A percentile compares a stretch with the other conserved stretches of the same genome.
Conservation (phyloP, 2,329 filamentous ascomycete genomes). For the Zopfia rhizophila region DNA sequence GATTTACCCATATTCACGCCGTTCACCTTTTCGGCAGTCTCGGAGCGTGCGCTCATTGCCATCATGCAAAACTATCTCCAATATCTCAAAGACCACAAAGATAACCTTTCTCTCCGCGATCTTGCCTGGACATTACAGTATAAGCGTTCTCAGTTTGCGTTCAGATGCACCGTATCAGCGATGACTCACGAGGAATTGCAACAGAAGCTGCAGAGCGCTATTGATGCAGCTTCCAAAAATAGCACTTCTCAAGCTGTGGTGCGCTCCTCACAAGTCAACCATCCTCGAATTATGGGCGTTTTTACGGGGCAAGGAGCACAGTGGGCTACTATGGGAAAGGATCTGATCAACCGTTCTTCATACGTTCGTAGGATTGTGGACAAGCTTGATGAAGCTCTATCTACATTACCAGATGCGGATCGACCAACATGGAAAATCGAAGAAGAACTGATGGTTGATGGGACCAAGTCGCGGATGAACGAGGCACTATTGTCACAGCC, state of each 20-base stretch:
- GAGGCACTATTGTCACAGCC: slow-evolving; percentile 41
- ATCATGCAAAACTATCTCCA: slow-evolving; percentile 5
- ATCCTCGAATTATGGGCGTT: slow-evolving; percentile 42
- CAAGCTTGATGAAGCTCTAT: slow-evolving; percentile 31
- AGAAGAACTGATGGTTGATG: slow-evolving; percentile 18
- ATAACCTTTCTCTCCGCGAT: slow-evolving; percentile 8
- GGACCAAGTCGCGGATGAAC: slow-evolving; percentile 10
- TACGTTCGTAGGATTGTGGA: slow-evolving; percentile 32
- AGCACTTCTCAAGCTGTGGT: no score
- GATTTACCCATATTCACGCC: slow-evolving; percentile 5
- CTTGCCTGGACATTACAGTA: slow-evolving; percentile 27
- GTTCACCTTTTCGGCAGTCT: slow-evolving; percentile 22
- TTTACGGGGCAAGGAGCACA: slow-evolving; percentile 58
- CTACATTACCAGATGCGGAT: slow-evolving; percentile 16
- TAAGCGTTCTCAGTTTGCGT: slow-evolving; percentile 20
- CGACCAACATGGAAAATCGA: slow-evolving; percentile 24
- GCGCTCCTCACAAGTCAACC: no score
- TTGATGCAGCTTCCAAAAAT: no score
- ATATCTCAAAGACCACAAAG: slow-evolving; percentile 1
- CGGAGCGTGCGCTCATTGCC: slow-evolving; percentile 5
- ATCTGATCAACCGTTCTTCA: slow-evolving; percentile 37
- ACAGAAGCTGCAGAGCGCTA: no score
- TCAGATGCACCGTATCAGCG: slow-evolving; percentile 1
- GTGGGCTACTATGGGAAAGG: slow-evolving; percentile 52
- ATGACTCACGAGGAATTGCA: neutral